Base-by-base conservation (phyloP, 2,329 filamentous ascomycete species). In the Colletotrichum endophyticum region DNA sequence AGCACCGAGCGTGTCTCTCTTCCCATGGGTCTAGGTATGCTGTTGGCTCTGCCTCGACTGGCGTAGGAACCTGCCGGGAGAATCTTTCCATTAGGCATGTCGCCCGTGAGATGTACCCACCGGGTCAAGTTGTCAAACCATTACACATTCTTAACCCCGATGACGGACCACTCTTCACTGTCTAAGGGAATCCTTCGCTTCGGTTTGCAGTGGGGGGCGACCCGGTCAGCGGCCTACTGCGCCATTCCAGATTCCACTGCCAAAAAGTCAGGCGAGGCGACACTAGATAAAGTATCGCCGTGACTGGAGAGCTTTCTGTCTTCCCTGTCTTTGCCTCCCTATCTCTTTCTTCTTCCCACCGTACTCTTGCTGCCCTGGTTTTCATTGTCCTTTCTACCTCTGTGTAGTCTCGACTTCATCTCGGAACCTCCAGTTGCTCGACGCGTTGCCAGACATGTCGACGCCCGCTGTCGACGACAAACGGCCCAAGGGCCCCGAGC, bases 321-420 rank as follows among this genome's bases (percentile, higher is more conserved):
- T 4, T 49, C 19, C 6, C 39, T 12, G 39, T 2, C 3, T 4
- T 49, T 49, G 19, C 39, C 9, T 49, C 9, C 9, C 1, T 2
- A n/a, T n/a, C 39, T n/a, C 3, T 49, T n/a, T 12, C 39, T 49
- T 19, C 19, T n/a, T 2, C 3, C 19, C 19, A n/a, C 5, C 39
- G 9, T n/a, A n/a, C 3, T 12, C 39, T 49, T n/a, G 19, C 39
- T 49, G 9, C 0, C 0, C 39, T 12, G 19, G 5, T 2, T 4
- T 49, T 49, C 19, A n/a, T n/a, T 2, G 19, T 12, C 39, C 39
- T 49, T n/a, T 12, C 39, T 49, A 49, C 39, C 39, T n/a, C 8
- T n/a, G 39, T 2, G 39, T 49, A 49, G 39, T n/a, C 39, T 49
- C 19, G 39, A 49, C 39, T 11, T n/a, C 9, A 49, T 49, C 19